A percentile compares a stretch with the other conserved stretches of the same genome.
Conservation (phyloP, 2,329 filamentous ascomycete species). For the Bimuria novae-zelandiae region DNA sequence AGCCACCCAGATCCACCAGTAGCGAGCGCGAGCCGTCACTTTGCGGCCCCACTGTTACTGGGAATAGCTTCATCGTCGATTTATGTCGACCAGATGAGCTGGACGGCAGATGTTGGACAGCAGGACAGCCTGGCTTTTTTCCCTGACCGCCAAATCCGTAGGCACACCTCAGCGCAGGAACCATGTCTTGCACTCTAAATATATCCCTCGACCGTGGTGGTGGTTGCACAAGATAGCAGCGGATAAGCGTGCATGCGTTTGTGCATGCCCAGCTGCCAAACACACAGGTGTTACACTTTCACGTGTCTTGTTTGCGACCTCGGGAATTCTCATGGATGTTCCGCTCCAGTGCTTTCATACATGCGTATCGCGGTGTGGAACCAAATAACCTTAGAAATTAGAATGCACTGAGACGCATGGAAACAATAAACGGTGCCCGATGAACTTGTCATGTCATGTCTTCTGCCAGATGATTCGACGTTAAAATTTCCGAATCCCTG, state of each 20-base stretch:
- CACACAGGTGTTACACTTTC: not conserved
- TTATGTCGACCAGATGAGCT: not conserved
- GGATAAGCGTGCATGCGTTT: conserved; percentile 6
- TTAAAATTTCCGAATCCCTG: no score
- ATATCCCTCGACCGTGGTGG: conserved; percentile 3
- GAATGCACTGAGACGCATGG: not conserved
- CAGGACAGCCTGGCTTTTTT: not conserved
- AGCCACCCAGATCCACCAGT: conserved; percentile 5
- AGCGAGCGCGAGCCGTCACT: not conserved
- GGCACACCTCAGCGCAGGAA: not conserved
- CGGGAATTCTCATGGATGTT: no score
- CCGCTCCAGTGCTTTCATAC: not conserved
- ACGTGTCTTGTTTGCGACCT: conserved; percentile 1
- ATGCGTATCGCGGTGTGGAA: not conserved
- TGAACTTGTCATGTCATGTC: not conserved
- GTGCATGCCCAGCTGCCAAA: no score
- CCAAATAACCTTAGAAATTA: no score
- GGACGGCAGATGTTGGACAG: not conserved
- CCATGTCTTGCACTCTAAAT: not conserved
- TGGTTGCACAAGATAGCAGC: conserved; percentile 7
- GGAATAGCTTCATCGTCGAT: conserved; percentile 11
- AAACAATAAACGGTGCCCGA: not conserved
- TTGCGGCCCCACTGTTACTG: not conserved
- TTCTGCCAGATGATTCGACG: no score
- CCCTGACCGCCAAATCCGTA: not conserved